Percentiles rank a stretch among this genome's conserved stretches.
phyloP scores from a whole-genome alignment of 1,284 basidiomycete species.

The Heterobasidion irregulare region DNA sequence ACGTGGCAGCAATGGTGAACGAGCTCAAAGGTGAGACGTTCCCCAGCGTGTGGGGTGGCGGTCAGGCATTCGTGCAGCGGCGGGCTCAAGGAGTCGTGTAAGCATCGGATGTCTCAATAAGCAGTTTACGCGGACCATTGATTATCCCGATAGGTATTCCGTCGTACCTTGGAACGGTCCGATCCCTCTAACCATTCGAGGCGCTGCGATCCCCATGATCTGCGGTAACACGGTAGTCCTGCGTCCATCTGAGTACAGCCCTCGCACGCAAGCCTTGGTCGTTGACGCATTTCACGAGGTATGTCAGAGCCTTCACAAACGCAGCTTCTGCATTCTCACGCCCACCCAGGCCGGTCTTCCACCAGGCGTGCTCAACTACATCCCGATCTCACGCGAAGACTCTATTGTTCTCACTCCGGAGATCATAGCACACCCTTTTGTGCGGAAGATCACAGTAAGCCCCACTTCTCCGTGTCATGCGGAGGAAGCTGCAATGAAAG shows the following conservation, averaged over 20 bases:
- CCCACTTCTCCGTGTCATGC: background rate
- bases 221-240: conserved; percentile 61
- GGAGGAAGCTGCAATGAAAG: background rate
- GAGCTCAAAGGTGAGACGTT: conserved; percentile 23
- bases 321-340: background rate
- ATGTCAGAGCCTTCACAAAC: background rate
- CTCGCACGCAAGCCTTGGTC: conserved; percentile 39
- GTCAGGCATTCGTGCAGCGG: conserved; percentile 21
- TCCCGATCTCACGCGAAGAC: conserved; percentile 42
- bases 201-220: conserved; percentile 44
- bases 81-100: conserved; percentile 25
- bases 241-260: conserved; percentile 51
- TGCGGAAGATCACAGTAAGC: conserved; percentile 37
- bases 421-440: conserved; percentile 45
- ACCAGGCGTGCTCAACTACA: conserved; percentile 48
- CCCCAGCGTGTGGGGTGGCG: conserved; percentile 20
- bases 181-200: conserved; percentile 35
- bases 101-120: conserved; percentile 5
- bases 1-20: conserved; percentile 13
- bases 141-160: conserved; percentile 12
- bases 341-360: conserved; percentile 45
- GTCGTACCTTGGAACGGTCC: conserved; percentile 36
- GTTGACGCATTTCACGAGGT: conserved; percentile 41
- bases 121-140: conserved; percentile 1
- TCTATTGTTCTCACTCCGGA: conserved; percentile 38